phyloP scores from a whole-genome alignment of 2,329 filamentous ascomycete species.

The Aspergillus flavus region DNA sequence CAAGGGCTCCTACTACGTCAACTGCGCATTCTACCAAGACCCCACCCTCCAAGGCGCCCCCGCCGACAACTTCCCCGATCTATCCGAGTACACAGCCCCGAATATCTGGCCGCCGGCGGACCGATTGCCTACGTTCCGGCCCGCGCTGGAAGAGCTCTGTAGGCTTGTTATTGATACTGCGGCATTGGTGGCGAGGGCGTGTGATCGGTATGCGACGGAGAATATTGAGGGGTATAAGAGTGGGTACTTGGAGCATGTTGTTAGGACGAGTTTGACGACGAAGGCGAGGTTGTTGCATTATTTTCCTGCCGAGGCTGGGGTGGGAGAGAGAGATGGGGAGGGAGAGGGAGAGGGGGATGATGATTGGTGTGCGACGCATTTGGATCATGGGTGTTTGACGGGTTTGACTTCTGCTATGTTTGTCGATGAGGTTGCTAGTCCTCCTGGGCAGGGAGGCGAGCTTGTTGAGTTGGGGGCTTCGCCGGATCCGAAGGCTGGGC shows the following conservation, averaged over 20 bases:
- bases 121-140: conserved; percentile 73
- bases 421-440: conserved; percentile 69
- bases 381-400: conserved; percentile 92
- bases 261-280: conserved; percentile 80
- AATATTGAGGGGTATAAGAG: conserved; percentile 76
- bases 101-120: conserved; percentile 81
- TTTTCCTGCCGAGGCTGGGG: conserved; percentile 59
- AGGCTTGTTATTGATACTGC: conserved; percentile 85
- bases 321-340: conserved; percentile 1
- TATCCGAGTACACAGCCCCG: conserved; percentile 85
- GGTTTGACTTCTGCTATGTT: conserved; percentile 96
- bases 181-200: conserved; percentile 84
- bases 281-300: conserved; percentile 94
- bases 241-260: conserved; percentile 84
- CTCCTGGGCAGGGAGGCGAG: conserved; percentile 36
- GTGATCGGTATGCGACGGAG: conserved; percentile 78
- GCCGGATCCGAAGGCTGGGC: conserved; percentile 79
- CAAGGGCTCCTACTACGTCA: conserved; percentile 67
- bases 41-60: conserved; percentile 40
- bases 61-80: conserved; percentile 49
- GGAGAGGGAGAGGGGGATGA: conserved; percentile 58
- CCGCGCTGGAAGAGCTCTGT: conserved; percentile 74
- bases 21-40: conserved; percentile 58
- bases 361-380: conserved; percentile 80
- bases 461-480: conserved; percentile 72